Conservation (phyloP, 192 early-diverging fungal species). For the Gamsiella multidivaricata region DNA sequence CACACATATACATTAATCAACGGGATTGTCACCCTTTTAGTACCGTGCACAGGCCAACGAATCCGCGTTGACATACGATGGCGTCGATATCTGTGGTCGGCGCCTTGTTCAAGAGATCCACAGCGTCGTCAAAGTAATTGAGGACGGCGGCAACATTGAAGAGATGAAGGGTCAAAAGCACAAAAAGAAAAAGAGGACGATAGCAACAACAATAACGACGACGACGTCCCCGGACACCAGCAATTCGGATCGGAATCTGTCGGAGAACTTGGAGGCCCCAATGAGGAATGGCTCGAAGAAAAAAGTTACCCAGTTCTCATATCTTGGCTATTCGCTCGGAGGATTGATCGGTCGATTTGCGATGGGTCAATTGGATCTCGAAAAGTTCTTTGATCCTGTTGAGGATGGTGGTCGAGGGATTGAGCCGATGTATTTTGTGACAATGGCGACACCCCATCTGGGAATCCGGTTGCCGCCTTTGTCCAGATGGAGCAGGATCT, state of each 20-base stretch:
- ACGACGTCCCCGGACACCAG: not conserved
- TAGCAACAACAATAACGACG: not conserved
- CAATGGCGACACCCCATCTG: slow-evolving; percentile 66
- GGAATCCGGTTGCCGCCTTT: slow-evolving; percentile 52
- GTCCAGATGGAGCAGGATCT: slow-evolving; percentile 29
- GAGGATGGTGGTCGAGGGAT: slow-evolving; percentile 36
- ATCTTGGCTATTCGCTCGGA: slow-evolving; percentile 69
- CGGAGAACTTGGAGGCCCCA: not conserved
- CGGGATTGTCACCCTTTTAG: slow-evolving; percentile 22
- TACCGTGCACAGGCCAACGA: slow-evolving; percentile 59
- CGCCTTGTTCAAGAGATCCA: slow-evolving; percentile 58
- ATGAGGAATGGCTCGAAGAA: not conserved
- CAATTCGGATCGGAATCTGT: not conserved
- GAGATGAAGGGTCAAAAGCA: slow-evolving; percentile 51
- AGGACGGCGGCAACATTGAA: slow-evolving; percentile 32
- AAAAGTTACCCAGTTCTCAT: slow-evolving; percentile 54
- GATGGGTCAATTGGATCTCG: slow-evolving; percentile 56
- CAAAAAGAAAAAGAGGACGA: not conserved
- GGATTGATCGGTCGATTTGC: slow-evolving; percentile 66
- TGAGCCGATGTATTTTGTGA: slow-evolving; percentile 59
- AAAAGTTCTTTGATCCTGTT: slow-evolving; percentile 57
- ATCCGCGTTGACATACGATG: slow-evolving; percentile 63
- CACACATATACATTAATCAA: not conserved
- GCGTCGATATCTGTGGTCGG: slow-evolving; percentile 65
- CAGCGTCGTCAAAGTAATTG: slow-evolving; percentile 19